These are phyloP conservation scores for Tetrahymena elliotti DNA, from an alignment of 73 alveolate species.

Conservation along the genomic window DNA sequence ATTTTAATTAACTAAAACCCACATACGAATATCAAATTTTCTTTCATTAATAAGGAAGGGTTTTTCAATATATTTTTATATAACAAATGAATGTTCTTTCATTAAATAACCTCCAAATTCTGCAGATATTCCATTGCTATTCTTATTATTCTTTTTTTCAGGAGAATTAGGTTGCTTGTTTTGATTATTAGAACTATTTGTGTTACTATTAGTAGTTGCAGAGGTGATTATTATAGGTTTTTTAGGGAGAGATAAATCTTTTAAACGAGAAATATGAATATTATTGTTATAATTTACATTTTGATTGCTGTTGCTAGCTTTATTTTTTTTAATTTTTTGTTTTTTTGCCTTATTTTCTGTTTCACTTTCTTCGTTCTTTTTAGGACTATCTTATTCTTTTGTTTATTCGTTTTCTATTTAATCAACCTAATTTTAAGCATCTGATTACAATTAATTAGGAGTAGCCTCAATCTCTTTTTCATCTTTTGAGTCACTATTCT, in stretches of 20 bases:
- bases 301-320: background rate
- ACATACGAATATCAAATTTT: conserved; percentile 84
- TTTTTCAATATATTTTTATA: conserved; percentile 56
- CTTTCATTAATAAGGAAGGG: conserved; percentile 75
- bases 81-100: conserved; percentile 24
- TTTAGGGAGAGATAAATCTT: background rate
- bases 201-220: background rate
- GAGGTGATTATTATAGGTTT: background rate
- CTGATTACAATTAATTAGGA: background rate
- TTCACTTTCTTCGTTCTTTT: background rate
- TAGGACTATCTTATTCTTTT: background rate
- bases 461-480: background rate
- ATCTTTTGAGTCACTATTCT: background rate
- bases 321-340: background rate
- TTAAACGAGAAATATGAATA: background rate
- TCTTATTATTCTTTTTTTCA: background rate
- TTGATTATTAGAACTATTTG: background rate
- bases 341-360: background rate
- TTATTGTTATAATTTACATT: background rate
- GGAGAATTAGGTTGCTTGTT: background rate
- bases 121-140: background rate
- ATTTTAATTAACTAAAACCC: conserved; percentile 68
- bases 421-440: background rate
- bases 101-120: conserved; percentile 5
- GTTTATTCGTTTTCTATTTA: background rate